A percentile compares a stretch with the other conserved stretches of the same genome.
These are phyloP conservation scores for Aquilaria yunnanensis DNA, from an alignment of 345 rosid genomes.

Conservation along the genomic window DNA sequence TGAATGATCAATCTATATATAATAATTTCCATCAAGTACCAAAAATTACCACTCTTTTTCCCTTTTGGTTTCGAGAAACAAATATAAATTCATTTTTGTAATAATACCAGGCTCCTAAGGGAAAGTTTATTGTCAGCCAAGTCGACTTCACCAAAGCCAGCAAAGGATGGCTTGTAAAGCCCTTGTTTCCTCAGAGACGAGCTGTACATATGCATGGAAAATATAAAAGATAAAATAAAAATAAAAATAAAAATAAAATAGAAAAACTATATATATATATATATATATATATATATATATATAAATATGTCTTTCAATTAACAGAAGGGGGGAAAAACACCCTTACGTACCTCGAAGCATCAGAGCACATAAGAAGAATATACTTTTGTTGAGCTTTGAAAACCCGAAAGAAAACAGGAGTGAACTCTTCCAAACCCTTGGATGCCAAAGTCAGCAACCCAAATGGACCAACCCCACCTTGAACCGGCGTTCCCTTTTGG, in stretches of 20 bases:
- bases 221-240: slow-evolving; percentile 1
- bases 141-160: slow-evolving; percentile 73
- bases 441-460: slow-evolving; percentile 71
- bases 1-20: slow-evolving; percentile 45
- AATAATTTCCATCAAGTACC: background rate
- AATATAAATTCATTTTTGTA: background rate
- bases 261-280: background rate
- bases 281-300: background rate
- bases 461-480: slow-evolving; percentile 72
- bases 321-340: background rate
- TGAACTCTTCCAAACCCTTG: slow-evolving; percentile 45
- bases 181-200: slow-evolving; percentile 31
- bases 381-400: slow-evolving; percentile 38
- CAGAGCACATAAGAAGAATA: slow-evolving; percentile 60
- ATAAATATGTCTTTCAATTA: no score
- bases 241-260: background rate
- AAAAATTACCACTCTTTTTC: background rate
- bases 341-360: slow-evolving; percentile 47
- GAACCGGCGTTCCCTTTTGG: slow-evolving; percentile 29
- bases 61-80: background rate
- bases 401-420: slow-evolving; percentile 75
- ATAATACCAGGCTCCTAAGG: slow-evolving; percentile 57
- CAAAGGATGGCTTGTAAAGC: slow-evolving; percentile 66
- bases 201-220: slow-evolving; percentile 19
- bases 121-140: slow-evolving; percentile 43